Conservation (phyloP, 164 flowering plant species). For the Macadamia integrifolia region DNA sequence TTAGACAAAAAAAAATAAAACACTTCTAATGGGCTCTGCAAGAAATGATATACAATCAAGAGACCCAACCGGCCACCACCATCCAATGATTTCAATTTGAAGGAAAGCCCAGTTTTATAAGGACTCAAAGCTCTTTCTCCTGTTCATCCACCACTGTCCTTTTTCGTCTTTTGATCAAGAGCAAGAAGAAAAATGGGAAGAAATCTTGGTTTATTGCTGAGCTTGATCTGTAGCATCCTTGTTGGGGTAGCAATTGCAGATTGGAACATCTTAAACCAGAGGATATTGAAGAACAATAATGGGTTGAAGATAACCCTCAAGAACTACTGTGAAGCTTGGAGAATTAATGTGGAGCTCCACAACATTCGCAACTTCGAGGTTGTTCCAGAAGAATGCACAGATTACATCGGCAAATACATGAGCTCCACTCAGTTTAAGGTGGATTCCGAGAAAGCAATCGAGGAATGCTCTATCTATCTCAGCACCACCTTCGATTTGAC, state of each 20-base stretch:
- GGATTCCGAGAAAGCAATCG: slow-evolving; percentile 47
- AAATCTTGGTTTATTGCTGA: slow-evolving; percentile 13
- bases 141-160: not conserved
- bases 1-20: too few relatives aligned
- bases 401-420: slow-evolving; percentile 61
- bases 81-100: not conserved
- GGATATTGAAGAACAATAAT: slow-evolving; percentile 3
- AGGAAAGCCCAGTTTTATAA: not conserved
- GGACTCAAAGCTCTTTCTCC: not conserved
- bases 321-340: slow-evolving; percentile 79
- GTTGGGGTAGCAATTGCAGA: slow-evolving; percentile 27
- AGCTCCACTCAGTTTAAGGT: slow-evolving; percentile 58
- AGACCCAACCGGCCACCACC: slow-evolving; percentile 12
- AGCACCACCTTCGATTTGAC: slow-evolving; percentile 27
- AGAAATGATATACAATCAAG: not conserved
- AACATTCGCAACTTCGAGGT: slow-evolving; percentile 54
- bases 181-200: slow-evolving; percentile 22
- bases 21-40: not conserved
- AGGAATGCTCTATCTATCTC: slow-evolving; percentile 41
- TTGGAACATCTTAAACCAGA: slow-evolving; percentile 53
- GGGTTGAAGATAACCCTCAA: slow-evolving; percentile 35
- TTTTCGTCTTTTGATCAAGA: too few relatives aligned
- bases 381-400: slow-evolving; percentile 66
- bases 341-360: slow-evolving; percentile 74
- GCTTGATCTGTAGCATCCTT: slow-evolving; percentile 15